A percentile compares a stretch with the other conserved stretches of the same genome.
phyloP scores from a whole-genome alignment of 345 rosid species.

The Bruguiera gymnorhiza region DNA sequence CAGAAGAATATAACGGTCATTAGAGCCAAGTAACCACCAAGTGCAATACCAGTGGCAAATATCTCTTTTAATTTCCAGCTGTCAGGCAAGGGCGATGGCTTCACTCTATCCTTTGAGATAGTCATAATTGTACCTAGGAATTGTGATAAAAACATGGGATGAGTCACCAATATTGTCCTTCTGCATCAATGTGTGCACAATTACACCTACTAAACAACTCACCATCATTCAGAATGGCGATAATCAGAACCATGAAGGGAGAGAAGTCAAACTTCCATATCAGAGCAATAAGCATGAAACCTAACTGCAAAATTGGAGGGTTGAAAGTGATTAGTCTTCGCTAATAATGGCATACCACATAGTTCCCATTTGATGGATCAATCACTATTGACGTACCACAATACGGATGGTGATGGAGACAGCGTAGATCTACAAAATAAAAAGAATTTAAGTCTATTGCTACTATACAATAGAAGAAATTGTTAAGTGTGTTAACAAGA shows the following conservation, averaged over 20 bases:
- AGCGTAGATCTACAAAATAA: slow-evolving; percentile 63
- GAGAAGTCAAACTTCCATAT: slow-evolving; percentile 88
- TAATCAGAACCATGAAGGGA: slow-evolving; percentile 94
- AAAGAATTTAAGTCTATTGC: neutral
- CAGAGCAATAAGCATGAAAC: slow-evolving; percentile 82
- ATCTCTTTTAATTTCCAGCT: slow-evolving; percentile 95
- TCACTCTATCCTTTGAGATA: slow-evolving; percentile 85
- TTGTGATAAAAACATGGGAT: neutral
- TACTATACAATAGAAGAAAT: too few species aligned
- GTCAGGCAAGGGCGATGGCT: slow-evolving; percentile 93
- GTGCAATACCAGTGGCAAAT: slow-evolving; percentile 80
- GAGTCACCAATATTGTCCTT: neutral
- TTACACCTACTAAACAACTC: slow-evolving; percentile 18
- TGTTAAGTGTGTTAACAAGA: slow-evolving; percentile 1
- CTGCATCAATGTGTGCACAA: neutral
- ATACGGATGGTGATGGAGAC: slow-evolving; percentile 97
- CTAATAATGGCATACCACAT: too few species aligned
- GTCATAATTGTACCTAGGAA: slow-evolving; percentile 85
- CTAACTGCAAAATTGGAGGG: slow-evolving; percentile 43
- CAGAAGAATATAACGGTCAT: slow-evolving; percentile 87
- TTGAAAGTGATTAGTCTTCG: neutral
- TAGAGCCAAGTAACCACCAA: slow-evolving; percentile 80
- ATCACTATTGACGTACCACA: slow-evolving; percentile 44
- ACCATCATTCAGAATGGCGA: slow-evolving; percentile 92
- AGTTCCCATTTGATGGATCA: neutral